These are phyloP conservation scores for Spinacia oleracea DNA, from an alignment of 179 eudicot species.

Conservation along the genomic window DNA sequence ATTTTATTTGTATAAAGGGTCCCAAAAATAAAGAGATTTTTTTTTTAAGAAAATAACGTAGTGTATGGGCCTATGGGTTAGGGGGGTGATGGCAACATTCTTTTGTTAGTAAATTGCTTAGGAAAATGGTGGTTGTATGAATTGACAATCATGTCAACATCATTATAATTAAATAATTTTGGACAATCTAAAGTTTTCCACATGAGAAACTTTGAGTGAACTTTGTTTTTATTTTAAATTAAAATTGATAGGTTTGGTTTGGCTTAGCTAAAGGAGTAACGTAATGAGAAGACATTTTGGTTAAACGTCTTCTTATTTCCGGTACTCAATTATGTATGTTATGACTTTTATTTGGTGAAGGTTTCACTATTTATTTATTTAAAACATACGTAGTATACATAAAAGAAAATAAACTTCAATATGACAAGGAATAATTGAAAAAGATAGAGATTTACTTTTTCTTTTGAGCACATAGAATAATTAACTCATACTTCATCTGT, in stretches of 20 bases:
- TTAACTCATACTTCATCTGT: too few relatives aligned
- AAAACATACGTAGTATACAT: not conserved
- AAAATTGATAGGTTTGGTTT: not conserved
- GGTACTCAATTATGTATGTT: slow-evolving; percentile 6
- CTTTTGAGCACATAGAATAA: too few relatives aligned
- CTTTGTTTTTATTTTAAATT: slow-evolving; percentile 9
- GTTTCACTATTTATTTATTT: not conserved
- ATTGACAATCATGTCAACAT: slow-evolving; percentile 33
- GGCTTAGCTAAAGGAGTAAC: slow-evolving; percentile 9
- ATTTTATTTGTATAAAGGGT: not conserved
- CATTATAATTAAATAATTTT: slow-evolving; percentile 6
- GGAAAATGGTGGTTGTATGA: slow-evolving; percentile 32
- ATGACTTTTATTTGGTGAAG: slow-evolving; percentile 1
- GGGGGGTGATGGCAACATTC: slow-evolving; percentile 31
- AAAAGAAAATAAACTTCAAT: not conserved
- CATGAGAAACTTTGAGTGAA: slow-evolving; percentile 9
- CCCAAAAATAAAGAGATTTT: not conserved
- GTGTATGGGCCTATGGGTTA: slow-evolving; percentile 29
- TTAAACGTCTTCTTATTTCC: not conserved
- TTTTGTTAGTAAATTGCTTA: slow-evolving; percentile 19
- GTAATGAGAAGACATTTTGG: slow-evolving; percentile 12
- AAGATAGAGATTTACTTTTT: too few relatives aligned
- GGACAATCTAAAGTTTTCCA: not conserved
- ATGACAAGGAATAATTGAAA: not conserved
- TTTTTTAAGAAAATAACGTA: slow-evolving; percentile 26